Percentiles rank a stretch among this genome's conserved stretches.
phyloP scores from a whole-genome alignment of 768 basidiomycete genomes.

The Naganishia onofrii region DNA sequence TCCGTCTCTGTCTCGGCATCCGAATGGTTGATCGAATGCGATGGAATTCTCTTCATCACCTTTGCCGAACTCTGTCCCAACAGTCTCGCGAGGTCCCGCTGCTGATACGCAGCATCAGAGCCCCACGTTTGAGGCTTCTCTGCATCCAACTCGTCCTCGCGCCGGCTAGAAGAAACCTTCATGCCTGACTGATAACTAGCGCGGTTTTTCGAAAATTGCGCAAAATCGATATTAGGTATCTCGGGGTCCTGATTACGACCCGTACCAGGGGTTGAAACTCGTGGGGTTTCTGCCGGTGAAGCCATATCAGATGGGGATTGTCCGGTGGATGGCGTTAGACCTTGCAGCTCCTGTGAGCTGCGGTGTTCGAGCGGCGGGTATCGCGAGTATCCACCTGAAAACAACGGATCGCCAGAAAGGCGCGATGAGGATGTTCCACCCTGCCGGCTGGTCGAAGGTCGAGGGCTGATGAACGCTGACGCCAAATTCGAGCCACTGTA shows the following conservation, averaged over 20 bases:
- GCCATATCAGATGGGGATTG: background rate
- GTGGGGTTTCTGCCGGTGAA: conserved; percentile 3
- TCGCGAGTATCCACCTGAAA: background rate
- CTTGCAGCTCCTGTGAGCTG: background rate
- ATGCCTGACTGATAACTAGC: conserved; percentile 10
- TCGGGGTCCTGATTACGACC: conserved; percentile 1
- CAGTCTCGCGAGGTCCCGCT: conserved; percentile 15
- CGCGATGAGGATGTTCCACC: background rate
- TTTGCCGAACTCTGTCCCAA: conserved; percentile 18
- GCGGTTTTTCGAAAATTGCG: background rate
- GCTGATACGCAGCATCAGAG: background rate
- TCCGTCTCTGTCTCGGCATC: background rate
- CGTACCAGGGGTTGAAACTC: background rate
- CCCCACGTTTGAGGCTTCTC: background rate
- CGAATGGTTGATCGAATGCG: background rate
- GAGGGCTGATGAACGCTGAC: background rate
- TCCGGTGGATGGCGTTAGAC: background rate
- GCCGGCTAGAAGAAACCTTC: background rate
- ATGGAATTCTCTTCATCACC: background rate
- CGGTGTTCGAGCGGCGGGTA: background rate
- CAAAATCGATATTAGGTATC: conserved; percentile 8
- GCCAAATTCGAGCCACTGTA: background rate
- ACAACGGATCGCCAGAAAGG: background rate
- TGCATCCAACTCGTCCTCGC: background rate
- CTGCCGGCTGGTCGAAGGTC: background rate